These are phyloP conservation scores for Adiantum capillusveneris DNA, from an alignment of 75 land plant species.

Conservation along the genomic window DNA sequence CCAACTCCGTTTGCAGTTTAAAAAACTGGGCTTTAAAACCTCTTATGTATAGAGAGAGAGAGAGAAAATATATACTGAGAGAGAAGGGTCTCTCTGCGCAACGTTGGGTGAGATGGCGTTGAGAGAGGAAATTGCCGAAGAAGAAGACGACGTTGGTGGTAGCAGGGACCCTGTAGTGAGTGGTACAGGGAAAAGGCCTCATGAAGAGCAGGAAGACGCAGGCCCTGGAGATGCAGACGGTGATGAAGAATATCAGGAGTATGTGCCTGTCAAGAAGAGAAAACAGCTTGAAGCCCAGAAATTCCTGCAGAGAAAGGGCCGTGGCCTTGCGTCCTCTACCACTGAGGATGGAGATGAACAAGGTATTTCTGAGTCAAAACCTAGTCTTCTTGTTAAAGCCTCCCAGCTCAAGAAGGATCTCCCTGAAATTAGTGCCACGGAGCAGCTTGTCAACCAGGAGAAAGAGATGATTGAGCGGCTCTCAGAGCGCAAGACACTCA, in stretches of 20 bases:
- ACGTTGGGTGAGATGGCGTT: too few species aligned
- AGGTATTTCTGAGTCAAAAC: conserved; percentile 45
- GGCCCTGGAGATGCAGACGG: conserved; percentile 33
- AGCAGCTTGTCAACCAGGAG: conserved; percentile 70
- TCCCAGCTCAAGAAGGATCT: conserved; percentile 69
- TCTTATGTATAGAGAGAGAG: too few species aligned
- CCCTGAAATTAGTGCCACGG: conserved; percentile 65
- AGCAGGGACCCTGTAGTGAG: too few species aligned
- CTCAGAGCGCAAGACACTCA: conserved; percentile 67
- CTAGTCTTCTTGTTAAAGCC: conserved; percentile 76
- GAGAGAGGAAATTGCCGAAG: too few species aligned
- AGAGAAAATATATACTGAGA: too few species aligned
- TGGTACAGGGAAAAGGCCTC: too few species aligned
- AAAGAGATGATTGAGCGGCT: conserved; percentile 86
- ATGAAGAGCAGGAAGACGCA: neutral
- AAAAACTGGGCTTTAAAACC: too few species aligned
- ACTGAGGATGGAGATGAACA: conserved; percentile 13
- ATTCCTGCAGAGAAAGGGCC: conserved; percentile 62
- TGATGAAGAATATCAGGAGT: conserved; percentile 67
- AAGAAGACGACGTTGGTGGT: too few species aligned
- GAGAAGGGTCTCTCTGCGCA: too few species aligned
- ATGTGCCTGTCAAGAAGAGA: conserved; percentile 73
- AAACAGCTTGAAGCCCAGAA: conserved; percentile 70
- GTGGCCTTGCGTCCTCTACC: conserved; percentile 8
- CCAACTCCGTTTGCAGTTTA: too few species aligned